phyloP scores from a whole-genome alignment of 202 grass and related monocot genomes.

The Schoenoplectus tabernaemontani region DNA sequence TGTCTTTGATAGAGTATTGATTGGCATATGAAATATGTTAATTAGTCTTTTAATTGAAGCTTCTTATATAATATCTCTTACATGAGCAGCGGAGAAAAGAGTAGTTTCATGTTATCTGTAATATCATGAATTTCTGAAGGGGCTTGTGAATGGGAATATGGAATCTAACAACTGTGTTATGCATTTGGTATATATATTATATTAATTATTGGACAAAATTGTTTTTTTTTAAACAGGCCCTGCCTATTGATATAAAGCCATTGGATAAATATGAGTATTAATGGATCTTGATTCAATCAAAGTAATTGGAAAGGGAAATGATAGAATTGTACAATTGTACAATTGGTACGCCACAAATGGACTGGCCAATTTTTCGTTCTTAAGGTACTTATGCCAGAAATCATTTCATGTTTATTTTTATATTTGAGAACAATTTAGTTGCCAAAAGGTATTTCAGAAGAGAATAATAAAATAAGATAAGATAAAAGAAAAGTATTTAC shows the following conservation, averaged over 20 bases:
- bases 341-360: conserved; percentile 93
- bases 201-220: conserved; percentile 3
- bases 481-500: background rate
- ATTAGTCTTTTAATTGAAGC: background rate
- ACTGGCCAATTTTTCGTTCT: conserved; percentile 91
- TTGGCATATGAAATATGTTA: background rate
- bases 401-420: background rate
- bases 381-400: conserved; percentile 43
- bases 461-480: background rate
- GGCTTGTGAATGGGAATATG: background rate
- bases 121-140: background rate
- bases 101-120: background rate
- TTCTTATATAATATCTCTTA: background rate
- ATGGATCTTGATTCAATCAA: conserved; percentile 76
- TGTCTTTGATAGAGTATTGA: background rate
- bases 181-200: background rate
- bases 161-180: background rate
- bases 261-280: conserved; percentile 57
- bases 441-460: background rate
- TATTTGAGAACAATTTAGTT: background rate
- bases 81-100: background rate
- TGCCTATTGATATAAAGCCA: conserved; percentile 39
- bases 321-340: conserved; percentile 74
- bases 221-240: conserved; percentile 39
- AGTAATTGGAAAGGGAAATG: conserved; percentile 82